Base-by-base conservation (phyloP, 2,329 filamentous ascomycete species). In the Colletotrichum sp. region DNA sequence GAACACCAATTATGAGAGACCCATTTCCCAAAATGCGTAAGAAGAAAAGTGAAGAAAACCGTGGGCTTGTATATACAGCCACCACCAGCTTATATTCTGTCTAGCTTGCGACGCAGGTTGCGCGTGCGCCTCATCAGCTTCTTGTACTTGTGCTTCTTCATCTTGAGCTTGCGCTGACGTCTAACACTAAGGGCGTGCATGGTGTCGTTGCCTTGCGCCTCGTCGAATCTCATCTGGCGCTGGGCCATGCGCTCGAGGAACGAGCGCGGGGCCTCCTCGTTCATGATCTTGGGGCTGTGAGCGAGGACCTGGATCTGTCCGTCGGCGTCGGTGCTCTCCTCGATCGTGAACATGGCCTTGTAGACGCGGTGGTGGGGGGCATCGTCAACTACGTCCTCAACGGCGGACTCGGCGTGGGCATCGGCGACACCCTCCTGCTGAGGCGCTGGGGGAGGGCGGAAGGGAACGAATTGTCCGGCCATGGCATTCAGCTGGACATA, bases 81-180 rank as follows among this genome's bases (percentile, higher is more conserved):
- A 73, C 39, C 48, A 60, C 39, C 52, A 55, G 61, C 77, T 86
- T 88, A 92, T 78, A 91, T 87, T 82, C 93, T 91, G 81, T 94
- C 95, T 81, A 97, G 89, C 88, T 96, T 98, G 83, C 96, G 93
- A 83, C 96, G 93, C 88, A 96, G 86, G 84, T 95, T 96, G 84
- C 96, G 92, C 82, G 96, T 98, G 86, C 93, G 92, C 90, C 94
- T 95, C 94, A 98, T 96, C 80, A 99, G 89, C 92, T 99, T 99
- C 96, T 98, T 99, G 87, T 98, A 98, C 93, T 99, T 99, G 92
- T 99, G 96, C 92, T 99, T 99, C 94, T 99, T 99, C 96, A 99
- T 99, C 92, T 96, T 98, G 82, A 98, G 88, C 88, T 97, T 98
- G 83, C 96, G 90, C 86, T 98, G 95, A 85, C 97, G 91, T 90